Evolutionary conservation across 352 stramenopile species (phyloP).

Genomic region (Pythium oligandrum): DNA sequence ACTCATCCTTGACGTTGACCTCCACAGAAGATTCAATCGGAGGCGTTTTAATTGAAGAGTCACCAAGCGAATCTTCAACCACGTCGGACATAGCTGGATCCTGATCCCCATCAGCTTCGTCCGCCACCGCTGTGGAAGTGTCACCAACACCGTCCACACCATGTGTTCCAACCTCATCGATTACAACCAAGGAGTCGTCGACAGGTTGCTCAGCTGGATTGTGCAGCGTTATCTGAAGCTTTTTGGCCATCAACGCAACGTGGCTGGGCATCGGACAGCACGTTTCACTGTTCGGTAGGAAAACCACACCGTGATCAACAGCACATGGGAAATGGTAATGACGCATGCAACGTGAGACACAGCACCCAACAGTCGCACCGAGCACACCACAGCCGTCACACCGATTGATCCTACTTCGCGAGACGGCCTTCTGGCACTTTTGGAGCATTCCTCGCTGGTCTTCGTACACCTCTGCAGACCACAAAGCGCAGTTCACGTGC

Average conservation of each 20-base stretch:
- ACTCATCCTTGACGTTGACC: too few relatives aligned
- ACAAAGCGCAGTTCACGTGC: conserved; percentile 91
- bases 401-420: conserved; percentile 82
- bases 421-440: conserved; percentile 86
- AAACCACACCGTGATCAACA: conserved; percentile 64
- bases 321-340: conserved; percentile 95
- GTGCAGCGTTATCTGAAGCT: conserved; percentile 7
- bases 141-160: too few relatives aligned
- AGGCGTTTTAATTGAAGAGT: too few relatives aligned
- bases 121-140: too few relatives aligned
- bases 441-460: conserved; percentile 60
- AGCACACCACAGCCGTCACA: conserved; percentile 89
- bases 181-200: too few relatives aligned
- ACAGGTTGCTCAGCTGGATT: too few relatives aligned
- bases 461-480: conserved; percentile 92
- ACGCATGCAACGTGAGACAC: conserved; percentile 72
- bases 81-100: too few relatives aligned
- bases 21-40: too few relatives aligned
- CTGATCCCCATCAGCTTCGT: too few relatives aligned
- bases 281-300: conserved; percentile 64
- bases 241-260: conserved; percentile 44
- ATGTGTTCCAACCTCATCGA: too few relatives aligned
- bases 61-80: too few relatives aligned
- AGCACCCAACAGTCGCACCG: conserved; percentile 91
- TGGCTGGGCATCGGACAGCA: conserved; percentile 55